These are phyloP conservation scores for Trametes punicea DNA, from an alignment of 768 basidiomycete genomes.

Conservation along the genomic window DNA sequence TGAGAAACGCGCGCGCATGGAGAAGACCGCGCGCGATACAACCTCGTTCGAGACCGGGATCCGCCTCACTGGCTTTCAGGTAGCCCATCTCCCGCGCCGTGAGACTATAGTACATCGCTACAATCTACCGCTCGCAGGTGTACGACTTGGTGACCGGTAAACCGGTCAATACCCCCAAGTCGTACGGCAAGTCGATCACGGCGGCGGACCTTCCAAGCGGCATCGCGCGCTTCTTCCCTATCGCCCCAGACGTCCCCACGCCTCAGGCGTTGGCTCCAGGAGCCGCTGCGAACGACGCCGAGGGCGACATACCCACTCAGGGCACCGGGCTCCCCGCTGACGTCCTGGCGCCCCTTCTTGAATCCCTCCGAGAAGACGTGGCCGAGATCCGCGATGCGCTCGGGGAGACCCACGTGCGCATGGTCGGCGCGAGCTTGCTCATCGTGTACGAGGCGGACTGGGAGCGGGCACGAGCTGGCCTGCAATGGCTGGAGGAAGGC, in stretches of 20 bases:
- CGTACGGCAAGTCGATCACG: constrained; percentile 76
- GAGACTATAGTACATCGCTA: background rate
- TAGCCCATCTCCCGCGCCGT: constrained; percentile 33
- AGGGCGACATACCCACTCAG: constrained; percentile 17
- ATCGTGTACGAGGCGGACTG: constrained; percentile 75
- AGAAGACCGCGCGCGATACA: constrained; percentile 59
- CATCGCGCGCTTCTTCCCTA: constrained; percentile 75
- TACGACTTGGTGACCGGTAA: constrained; percentile 56
- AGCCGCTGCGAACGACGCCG: constrained; percentile 6
- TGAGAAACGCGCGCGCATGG: constrained; percentile 81
- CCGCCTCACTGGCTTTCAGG: constrained; percentile 88
- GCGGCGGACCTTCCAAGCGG: constrained; percentile 70
- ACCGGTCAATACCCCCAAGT: constrained; percentile 65
- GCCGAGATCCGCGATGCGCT: constrained; percentile 49
- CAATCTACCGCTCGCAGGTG: constrained; percentile 58
- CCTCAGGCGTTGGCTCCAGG: constrained; percentile 6
- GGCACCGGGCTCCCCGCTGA: constrained; percentile 53
- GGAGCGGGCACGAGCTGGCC: constrained; percentile 34
- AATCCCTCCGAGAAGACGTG: constrained; percentile 50
- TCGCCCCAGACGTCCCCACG: constrained; percentile 3
- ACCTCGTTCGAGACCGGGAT: constrained; percentile 78
- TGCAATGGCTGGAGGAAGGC: constrained; percentile 37
- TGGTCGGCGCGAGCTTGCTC: constrained; percentile 80
- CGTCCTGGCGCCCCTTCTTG: constrained; percentile 56
- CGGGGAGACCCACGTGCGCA: constrained; percentile 59